A percentile compares a stretch with the other conserved stretches of the same genome.
phyloP scores from a whole-genome alignment of 2,329 filamentous ascomycete species.

The Gyromitra esculenta region DNA sequence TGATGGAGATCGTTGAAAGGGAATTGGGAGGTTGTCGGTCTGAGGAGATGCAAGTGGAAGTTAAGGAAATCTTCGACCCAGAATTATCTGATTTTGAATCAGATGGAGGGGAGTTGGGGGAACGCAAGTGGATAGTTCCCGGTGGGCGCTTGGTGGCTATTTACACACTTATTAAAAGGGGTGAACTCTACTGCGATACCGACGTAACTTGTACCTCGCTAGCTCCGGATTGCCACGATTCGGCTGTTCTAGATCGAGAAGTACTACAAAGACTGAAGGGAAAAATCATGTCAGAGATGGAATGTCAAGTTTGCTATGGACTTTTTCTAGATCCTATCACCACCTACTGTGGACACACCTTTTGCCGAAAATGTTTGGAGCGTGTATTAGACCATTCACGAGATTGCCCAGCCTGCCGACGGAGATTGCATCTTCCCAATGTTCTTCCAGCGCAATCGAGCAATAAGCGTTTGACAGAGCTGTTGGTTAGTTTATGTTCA shows the following conservation, averaged over 20 bases:
- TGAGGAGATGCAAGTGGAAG: conserved; percentile 60
- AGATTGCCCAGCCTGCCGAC: conserved; percentile 82
- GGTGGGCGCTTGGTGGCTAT: conserved; percentile 72
- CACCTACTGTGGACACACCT: conserved; percentile 87
- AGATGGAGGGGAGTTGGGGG: conserved; percentile 61
- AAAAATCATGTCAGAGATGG: conserved; percentile 74
- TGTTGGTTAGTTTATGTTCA: conserved; percentile 76
- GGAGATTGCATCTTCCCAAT: conserved; percentile 63
- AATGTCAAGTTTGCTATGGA: conserved; percentile 88
- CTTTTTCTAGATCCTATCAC: conserved; percentile 84
- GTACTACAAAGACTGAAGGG: conserved; percentile 71
- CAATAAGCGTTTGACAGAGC: conserved; percentile 71
- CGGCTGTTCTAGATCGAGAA: conserved; percentile 62
- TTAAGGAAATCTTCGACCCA: conserved; percentile 61
- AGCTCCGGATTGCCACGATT: conserved; percentile 57
- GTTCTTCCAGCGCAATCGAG: conserved; percentile 49
- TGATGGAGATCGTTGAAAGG: conserved; percentile 70
- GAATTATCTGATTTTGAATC: conserved; percentile 61
- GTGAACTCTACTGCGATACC: conserved; percentile 54
- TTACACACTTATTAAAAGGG: conserved; percentile 69
- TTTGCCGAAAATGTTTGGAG: conserved; percentile 81
- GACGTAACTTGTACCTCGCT: conserved; percentile 55
- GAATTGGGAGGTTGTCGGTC: conserved; percentile 63
- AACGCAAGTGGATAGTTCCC: conserved; percentile 43
- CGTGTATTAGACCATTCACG: conserved; percentile 79